Conservation (phyloP, 495 filamentous ascomycete species). For the Chaetomidium leptoderma region DNA sequence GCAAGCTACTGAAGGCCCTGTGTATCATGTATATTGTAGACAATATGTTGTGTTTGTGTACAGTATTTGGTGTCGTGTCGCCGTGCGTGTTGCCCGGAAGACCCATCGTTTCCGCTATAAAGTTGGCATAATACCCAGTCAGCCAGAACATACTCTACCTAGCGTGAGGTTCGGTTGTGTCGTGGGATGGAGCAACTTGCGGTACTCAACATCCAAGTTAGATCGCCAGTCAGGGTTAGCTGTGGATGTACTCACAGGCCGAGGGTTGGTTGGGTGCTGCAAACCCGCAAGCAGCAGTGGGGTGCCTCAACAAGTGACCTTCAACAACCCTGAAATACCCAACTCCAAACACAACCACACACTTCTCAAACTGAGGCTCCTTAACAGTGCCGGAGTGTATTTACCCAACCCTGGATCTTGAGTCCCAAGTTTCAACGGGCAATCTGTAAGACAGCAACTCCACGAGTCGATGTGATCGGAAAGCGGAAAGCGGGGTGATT, state of each 20-base stretch:
- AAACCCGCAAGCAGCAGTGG: background rate
- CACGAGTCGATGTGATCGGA: too few species aligned
- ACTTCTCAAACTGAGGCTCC: too few species aligned
- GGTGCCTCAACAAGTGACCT: background rate
- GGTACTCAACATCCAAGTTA: background rate
- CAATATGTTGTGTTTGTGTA: conserved; percentile 1
- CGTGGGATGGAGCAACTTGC: too few species aligned
- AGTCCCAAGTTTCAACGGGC: background rate
- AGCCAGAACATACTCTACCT: too few species aligned
- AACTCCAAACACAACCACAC: background rate
- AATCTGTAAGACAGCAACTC: background rate
- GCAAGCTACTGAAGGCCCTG: background rate
- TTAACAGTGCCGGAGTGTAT: too few species aligned
- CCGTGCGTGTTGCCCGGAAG: background rate
- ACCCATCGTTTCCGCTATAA: too few species aligned
- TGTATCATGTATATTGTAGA: conserved; percentile 27
- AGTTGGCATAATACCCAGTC: too few species aligned
- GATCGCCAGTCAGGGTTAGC: background rate
- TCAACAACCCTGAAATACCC: background rate
- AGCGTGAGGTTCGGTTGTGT: too few species aligned
- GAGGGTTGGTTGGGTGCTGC: background rate
- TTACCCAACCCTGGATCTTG: too few species aligned
- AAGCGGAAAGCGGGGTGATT: background rate
- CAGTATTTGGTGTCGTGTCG: background rate
- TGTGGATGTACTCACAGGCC: background rate